Percentiles rank a stretch among this genome's conserved stretches.
phyloP scores from a whole-genome alignment of 163 green algal genomes.

The Prototheca cutis region DNA sequence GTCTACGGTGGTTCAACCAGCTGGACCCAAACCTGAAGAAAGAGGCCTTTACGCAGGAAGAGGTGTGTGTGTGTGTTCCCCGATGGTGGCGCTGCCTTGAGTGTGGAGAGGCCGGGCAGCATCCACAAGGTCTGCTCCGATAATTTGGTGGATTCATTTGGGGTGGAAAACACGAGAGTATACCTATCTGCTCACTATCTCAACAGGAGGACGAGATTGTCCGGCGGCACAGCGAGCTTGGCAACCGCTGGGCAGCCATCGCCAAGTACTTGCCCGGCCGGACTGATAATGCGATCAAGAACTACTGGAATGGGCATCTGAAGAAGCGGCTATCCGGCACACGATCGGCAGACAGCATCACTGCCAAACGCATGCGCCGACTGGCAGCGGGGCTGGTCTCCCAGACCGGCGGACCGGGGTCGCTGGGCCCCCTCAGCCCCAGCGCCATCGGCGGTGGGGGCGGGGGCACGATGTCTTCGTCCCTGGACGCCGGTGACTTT shows the following conservation, averaged over 20 bases:
- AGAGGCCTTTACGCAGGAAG: slow-evolving; percentile 48
- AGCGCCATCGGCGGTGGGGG: no score
- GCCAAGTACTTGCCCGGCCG: slow-evolving; percentile 59
- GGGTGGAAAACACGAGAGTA: no score
- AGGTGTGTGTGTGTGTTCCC: slow-evolving; percentile 22
- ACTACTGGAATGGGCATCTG: slow-evolving; percentile 62
- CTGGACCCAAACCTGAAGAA: slow-evolving; percentile 49
- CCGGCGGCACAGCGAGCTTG: slow-evolving; percentile 47
- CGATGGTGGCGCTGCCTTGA: not conserved
- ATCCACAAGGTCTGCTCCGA: no score
- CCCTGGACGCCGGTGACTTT: no score
- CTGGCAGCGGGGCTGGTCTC: slow-evolving; percentile 17
- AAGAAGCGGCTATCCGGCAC: slow-evolving; percentile 19
- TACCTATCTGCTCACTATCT: no score
- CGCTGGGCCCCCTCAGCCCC: no score
- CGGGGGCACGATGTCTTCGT: no score
- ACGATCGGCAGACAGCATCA: not conserved
- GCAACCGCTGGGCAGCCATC: slow-evolving; percentile 70
- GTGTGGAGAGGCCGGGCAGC: not conserved
- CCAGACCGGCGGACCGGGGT: no score
- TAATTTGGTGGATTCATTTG: no score
- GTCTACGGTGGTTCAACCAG: slow-evolving; percentile 62
- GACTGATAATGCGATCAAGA: slow-evolving; percentile 81
- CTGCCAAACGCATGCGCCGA: slow-evolving; percentile 14
- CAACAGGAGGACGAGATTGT: slow-evolving; percentile 36